Conservation (phyloP, 1,284 basidiomycete genomes). For the Naganishia liquefaciens region DNA sequence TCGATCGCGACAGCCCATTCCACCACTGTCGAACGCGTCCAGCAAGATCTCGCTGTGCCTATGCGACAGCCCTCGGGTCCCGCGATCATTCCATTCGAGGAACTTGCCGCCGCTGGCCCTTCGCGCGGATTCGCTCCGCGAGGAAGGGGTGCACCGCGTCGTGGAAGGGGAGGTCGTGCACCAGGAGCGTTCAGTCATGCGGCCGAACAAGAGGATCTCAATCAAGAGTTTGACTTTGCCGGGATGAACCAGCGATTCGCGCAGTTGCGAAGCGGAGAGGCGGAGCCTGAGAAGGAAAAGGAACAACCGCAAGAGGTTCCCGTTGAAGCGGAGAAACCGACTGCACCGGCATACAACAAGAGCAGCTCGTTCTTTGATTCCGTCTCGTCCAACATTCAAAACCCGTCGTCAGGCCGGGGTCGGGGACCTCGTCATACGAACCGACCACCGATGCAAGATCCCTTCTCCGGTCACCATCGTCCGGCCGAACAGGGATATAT, state of each 20-base stretch:
- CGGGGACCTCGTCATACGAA: not conserved
- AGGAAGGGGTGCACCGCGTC: not conserved
- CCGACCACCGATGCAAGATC: not conserved
- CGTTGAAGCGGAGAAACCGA: constrained; percentile 8
- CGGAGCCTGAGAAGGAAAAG: not conserved
- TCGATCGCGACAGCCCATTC: constrained; percentile 18
- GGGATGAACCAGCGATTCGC: constrained; percentile 33
- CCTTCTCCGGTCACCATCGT: not conserved
- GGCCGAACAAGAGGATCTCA: constrained; percentile 14
- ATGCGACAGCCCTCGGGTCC: constrained; percentile 14
- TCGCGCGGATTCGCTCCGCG: not conserved
- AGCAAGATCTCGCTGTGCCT: not conserved
- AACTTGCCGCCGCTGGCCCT: constrained; percentile 20
- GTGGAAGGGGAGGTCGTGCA: not conserved
- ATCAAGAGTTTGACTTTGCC: constrained; percentile 33
- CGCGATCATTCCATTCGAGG: constrained; percentile 24
- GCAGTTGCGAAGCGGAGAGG: constrained; percentile 25
- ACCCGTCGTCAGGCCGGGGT: not conserved
- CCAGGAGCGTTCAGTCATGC: constrained; percentile 10
- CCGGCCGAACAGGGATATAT: not conserved
- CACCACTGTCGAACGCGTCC: constrained; percentile 14
- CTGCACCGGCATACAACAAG: constrained; percentile 33
- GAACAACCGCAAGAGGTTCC: not conserved
- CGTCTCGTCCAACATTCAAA: constrained; percentile 31
- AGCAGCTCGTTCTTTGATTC: constrained; percentile 36